Percentiles rank a stretch among this genome's conserved stretches.
Conservation (phyloP, 192 early-diverging fungal species). For the Gonapodya sp. region DNA sequence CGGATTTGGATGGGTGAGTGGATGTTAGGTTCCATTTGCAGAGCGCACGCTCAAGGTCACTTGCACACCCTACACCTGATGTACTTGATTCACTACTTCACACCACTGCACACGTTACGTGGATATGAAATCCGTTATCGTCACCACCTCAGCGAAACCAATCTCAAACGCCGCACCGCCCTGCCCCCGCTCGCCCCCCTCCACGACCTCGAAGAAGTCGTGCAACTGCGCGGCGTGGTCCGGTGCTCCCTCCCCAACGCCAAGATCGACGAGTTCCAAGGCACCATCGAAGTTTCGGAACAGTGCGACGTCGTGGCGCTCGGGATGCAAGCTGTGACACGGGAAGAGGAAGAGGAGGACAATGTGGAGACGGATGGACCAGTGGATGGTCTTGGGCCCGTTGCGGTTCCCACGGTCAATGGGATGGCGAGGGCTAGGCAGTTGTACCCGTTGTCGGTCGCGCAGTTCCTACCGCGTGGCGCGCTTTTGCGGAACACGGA, state of each 20-base stretch:
- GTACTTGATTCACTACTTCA: too few species aligned
- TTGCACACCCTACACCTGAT: too few species aligned
- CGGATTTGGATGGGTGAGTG: conserved; percentile 40
- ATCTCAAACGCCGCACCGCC: conserved; percentile 38
- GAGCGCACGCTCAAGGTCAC: too few species aligned
- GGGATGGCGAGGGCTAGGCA: background rate
- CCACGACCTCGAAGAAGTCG: background rate
- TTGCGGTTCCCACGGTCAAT: background rate
- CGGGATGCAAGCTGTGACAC: background rate
- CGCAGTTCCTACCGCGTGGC: conserved; percentile 33
- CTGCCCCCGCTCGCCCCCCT: conserved; percentile 17
- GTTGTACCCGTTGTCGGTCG: conserved; percentile 37
- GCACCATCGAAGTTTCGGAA: background rate
- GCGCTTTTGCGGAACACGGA: conserved; percentile 38
- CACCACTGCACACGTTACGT: background rate
- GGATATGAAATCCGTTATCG: too few species aligned
- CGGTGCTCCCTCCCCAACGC: background rate
- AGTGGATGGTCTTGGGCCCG: background rate
- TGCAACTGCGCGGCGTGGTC: conserved; percentile 5
- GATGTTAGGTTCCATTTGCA: too few species aligned
- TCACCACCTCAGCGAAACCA: conserved; percentile 34
- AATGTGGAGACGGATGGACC: background rate
- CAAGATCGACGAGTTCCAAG: background rate
- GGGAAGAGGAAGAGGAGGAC: background rate
- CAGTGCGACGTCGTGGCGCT: background rate